Conservation (phyloP, 1,139 yeast species). For the Taphrina wiesneri region DNA sequence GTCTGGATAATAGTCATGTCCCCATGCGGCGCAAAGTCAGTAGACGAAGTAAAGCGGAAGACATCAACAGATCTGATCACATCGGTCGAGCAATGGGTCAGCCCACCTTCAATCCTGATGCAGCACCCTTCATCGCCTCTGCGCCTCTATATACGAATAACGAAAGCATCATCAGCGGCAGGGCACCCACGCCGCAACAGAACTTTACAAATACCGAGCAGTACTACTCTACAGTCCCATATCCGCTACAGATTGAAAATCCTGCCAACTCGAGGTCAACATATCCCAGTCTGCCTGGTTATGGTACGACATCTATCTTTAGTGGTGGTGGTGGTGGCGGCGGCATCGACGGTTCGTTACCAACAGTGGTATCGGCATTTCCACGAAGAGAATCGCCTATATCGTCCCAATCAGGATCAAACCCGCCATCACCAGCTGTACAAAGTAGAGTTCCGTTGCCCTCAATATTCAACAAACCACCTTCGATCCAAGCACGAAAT, state of each 20-base stretch:
- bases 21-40: constrained; percentile 14
- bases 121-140: constrained; percentile 27
- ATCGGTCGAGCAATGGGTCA: not conserved
- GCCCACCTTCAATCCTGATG: constrained; percentile 31
- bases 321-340: not conserved
- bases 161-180: not conserved
- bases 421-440: constrained; percentile 25
- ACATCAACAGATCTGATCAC: not conserved
- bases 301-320: constrained; percentile 19
- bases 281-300: not conserved
- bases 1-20: not conserved
- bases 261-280: not conserved
- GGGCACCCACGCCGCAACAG: not conserved
- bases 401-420: constrained; percentile 29
- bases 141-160: not conserved
- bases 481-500: constrained; percentile 8
- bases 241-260: not conserved
- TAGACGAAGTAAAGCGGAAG: constrained; percentile 6
- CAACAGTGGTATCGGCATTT: constrained; percentile 10
- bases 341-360: not conserved
- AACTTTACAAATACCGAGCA: not conserved
- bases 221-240: not conserved
- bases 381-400: constrained; percentile 25
- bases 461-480: constrained; percentile 19
- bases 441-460: constrained; percentile 10